These are phyloP conservation scores for Colletotrichum sp. DNA, from an alignment of 2,329 filamentous ascomycete species.

Conservation along the genomic window DNA sequence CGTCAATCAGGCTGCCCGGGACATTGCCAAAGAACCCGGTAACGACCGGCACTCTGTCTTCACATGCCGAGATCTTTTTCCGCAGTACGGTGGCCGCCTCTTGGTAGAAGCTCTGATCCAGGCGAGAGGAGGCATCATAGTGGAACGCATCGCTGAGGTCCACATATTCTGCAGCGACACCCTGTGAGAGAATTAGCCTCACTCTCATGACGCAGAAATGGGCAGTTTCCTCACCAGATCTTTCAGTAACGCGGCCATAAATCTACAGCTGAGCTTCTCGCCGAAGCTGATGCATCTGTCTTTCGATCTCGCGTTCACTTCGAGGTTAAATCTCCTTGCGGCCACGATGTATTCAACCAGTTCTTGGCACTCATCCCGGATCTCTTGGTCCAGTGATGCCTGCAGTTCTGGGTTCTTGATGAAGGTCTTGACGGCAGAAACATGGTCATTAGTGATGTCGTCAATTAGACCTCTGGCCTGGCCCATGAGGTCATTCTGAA, in stretches of 20 bases:
- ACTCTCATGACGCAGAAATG: neutral
- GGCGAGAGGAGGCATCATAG: constrained; percentile 61
- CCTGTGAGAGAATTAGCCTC: constrained; percentile 46
- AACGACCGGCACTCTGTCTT: constrained; percentile 73
- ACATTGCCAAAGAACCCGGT: constrained; percentile 97
- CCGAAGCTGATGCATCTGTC: constrained; percentile 93
- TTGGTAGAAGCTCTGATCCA: constrained; percentile 75
- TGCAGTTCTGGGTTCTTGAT: constrained; percentile 63
- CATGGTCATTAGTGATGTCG: constrained; percentile 83
- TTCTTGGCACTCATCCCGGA: constrained; percentile 80
- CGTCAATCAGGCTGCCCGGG: constrained; percentile 86
- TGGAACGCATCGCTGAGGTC: constrained; percentile 85
- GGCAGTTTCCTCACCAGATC: constrained; percentile 59
- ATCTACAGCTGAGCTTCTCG: constrained; percentile 92
- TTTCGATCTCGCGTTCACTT: constrained; percentile 79
- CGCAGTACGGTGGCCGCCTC: constrained; percentile 65
- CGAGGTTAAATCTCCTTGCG: constrained; percentile 70
- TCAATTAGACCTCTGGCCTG: constrained; percentile 78
- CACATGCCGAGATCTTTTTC: constrained; percentile 69
- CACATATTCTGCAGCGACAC: constrained; percentile 86
- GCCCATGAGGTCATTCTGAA: constrained; percentile 58
- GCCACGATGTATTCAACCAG: constrained; percentile 76
- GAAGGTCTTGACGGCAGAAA: constrained; percentile 70
- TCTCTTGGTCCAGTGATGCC: constrained; percentile 65
- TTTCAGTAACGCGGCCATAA: constrained; percentile 84